These are phyloP conservation scores for Coprinopsis cinerea DNA, from an alignment of 768 basidiomycete genomes.

Conservation along the genomic window DNA sequence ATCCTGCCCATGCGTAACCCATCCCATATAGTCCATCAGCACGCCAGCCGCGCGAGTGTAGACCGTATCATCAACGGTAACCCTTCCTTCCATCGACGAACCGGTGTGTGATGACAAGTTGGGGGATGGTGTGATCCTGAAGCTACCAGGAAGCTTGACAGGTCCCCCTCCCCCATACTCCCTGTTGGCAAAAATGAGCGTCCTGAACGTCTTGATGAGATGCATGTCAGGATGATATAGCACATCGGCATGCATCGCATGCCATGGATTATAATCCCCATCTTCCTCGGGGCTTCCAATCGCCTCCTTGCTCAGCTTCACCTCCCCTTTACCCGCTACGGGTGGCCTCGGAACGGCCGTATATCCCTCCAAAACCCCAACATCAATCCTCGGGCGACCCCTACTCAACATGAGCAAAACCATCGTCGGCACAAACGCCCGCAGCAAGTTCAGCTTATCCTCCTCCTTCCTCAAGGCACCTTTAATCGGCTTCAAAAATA, in stretches of 20 bases:
- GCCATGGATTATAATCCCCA: slow-evolving; percentile 46
- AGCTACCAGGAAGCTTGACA: slow-evolving; percentile 28
- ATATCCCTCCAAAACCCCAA: slow-evolving; percentile 40
- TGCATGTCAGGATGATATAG: slow-evolving; percentile 50
- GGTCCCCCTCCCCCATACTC: too few relatives aligned
- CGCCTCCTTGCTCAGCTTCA: slow-evolving; percentile 16
- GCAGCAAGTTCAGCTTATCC: slow-evolving; percentile 41
- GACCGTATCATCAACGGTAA: slow-evolving; percentile 50
- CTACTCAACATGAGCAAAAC: slow-evolving; percentile 31
- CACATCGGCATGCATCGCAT: slow-evolving; percentile 35
- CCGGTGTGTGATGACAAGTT: neutral
- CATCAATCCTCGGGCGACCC: slow-evolving; percentile 49
- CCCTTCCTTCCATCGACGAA: too few relatives aligned
- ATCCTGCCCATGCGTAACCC: slow-evolving; percentile 47
- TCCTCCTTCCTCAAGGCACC: slow-evolving; percentile 24
- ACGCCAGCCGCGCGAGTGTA: slow-evolving; percentile 55
- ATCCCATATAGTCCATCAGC: slow-evolving; percentile 49
- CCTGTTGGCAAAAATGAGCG: slow-evolving; percentile 41
- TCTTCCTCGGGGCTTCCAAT: slow-evolving; percentile 32
- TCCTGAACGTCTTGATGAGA: slow-evolving; percentile 43
- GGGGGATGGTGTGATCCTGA: slow-evolving; percentile 14
- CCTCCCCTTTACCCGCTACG: slow-evolving; percentile 1
- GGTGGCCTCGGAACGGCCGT: slow-evolving; percentile 37
- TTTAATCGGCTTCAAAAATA: slow-evolving; percentile 43
- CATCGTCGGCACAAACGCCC: slow-evolving; percentile 34